These are phyloP conservation scores for Myriosclerotinia scirpicola DNA, from an alignment of 2,329 filamentous ascomycete genomes.

Conservation along the genomic window DNA sequence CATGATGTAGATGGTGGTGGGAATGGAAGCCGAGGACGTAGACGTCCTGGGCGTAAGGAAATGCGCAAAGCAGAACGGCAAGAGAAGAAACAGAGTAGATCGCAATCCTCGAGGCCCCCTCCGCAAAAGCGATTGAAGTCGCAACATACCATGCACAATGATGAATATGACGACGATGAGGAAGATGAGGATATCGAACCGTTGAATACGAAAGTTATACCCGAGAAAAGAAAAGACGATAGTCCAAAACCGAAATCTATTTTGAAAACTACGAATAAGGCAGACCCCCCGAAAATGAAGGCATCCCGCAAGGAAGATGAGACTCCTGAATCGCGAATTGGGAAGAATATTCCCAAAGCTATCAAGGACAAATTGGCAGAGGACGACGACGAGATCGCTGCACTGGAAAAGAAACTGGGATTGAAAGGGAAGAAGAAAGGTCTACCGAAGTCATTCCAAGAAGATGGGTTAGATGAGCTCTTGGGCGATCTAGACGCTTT, in stretches of 20 bases:
- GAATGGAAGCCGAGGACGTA: conserved; percentile 31
- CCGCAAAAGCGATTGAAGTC: conserved; percentile 35
- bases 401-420: conserved; percentile 83
- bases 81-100: conserved; percentile 35
- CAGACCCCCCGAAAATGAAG: conserved; percentile 21
- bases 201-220: conserved; percentile 8
- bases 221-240: conserved; percentile 15
- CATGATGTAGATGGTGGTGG: conserved; percentile 3
- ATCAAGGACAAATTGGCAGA: conserved; percentile 67
- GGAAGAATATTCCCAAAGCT: conserved; percentile 32
- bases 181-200: conserved; percentile 19
- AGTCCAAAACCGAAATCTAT: conserved; percentile 37
- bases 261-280: conserved; percentile 35
- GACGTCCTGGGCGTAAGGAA: conserved; percentile 38
- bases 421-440: conserved; percentile 69
- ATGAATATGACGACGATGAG: conserved; percentile 13
- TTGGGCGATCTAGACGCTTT: conserved; percentile 58
- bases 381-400: conserved; percentile 86
- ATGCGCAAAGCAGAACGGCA: conserved; percentile 38
- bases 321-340: conserved; percentile 7
- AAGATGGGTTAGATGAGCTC: conserved; percentile 81
- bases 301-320: conserved; percentile 2
- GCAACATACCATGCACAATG: conserved; percentile 24
- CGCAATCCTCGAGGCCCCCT: conserved; percentile 33
- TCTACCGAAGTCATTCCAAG: conserved; percentile 68